Evolutionary conservation across 2,329 filamentous ascomycete genomes (phyloP), one percentile per base, ranked within the genome.

Genomic region (Fusarium hainanense): DNA sequence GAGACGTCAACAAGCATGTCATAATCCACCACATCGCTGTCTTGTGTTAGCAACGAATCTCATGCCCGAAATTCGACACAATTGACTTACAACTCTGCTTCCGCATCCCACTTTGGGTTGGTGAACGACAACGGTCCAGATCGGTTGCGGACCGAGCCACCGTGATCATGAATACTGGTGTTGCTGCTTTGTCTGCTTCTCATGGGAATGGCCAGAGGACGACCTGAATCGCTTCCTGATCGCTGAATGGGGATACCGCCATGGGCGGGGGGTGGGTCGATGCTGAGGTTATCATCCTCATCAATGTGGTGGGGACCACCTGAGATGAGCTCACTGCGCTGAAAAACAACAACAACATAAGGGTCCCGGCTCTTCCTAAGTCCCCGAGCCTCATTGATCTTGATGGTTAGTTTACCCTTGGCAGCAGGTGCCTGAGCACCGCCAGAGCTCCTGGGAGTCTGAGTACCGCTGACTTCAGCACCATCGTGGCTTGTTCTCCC

Each of bases 321-420:
- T 2, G 96, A 98, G 58, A 99, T 97, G 74, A 97, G 91, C 79
- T 99, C 96, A 77, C 95, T 97, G 79, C 93, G 92, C 79, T 99
- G 96, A 77, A 98, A 99, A 27, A 98, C 94, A 63, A 93, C 97
- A 13, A 99, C 94, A 54, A 98, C 93, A 76, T 99, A 99, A 2
- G 96, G 96, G 75, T 98, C 93, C 63, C 90, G 89, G 77, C 93
- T 93, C 61, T 90, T 93, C 65, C 92, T 88, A 54, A 99, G 82
- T 12, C 93, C 93, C 75, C 93, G 88, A 49, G 92, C 96, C 79
- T 98, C 93, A 52, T 90, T 86, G 57, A 99, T 96, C 77, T 93
- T 94, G 74, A 99, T 93, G 34, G 91, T 92, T 59, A 99, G 85
- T 80, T 96, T 97, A 62, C 96, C 96, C 79, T 93, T 95, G 23